phyloP scores from a whole-genome alignment of 805 yeast genomes.

The Saccharomycopsis sp. region DNA sequence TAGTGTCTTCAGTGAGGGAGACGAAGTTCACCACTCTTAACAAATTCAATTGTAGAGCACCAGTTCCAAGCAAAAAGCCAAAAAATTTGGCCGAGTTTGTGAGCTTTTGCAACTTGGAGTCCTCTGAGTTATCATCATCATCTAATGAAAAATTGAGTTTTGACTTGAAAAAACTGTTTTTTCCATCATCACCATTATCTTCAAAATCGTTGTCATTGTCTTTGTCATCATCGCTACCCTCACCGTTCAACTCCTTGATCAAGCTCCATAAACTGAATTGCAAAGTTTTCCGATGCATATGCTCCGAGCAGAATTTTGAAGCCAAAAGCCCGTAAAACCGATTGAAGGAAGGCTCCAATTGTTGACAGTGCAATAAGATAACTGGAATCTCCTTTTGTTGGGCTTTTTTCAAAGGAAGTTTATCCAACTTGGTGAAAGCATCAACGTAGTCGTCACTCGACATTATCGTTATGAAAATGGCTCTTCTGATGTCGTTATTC shows the following conservation, averaged over 20 bases:
- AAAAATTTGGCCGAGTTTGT: conserved; percentile 74
- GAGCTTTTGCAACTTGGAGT: conserved; percentile 45
- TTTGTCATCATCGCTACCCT: conserved; percentile 29
- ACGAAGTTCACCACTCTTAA: conserved; percentile 68
- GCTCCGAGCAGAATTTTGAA: conserved; percentile 63
- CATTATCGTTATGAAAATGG: conserved; percentile 89
- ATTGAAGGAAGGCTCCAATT: conserved; percentile 73
- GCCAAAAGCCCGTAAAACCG: conserved; percentile 86
- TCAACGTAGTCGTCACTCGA: conserved; percentile 89
- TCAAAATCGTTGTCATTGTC: too few species aligned
- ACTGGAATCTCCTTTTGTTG: conserved; percentile 85
- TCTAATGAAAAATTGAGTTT: conserved; percentile 23
- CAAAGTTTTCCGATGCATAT: conserved; percentile 68
- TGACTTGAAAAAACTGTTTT: conserved; percentile 25
- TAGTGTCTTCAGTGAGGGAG: conserved; percentile 50
- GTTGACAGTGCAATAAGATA: conserved; percentile 77
- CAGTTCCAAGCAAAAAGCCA: conserved; percentile 68
- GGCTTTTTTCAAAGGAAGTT: conserved; percentile 62
- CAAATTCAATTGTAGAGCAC: conserved; percentile 61
- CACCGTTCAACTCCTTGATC: conserved; percentile 51
- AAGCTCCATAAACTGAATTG: conserved; percentile 89
- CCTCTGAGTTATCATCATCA: conserved; percentile 39
- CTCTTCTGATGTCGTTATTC: conserved; percentile 93
- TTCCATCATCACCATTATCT: conserved; percentile 23
- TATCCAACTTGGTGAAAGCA: conserved; percentile 74